Evolutionary conservation across 768 basidiomycete species (phyloP).

Genomic region (Xerocomellus intermedius): DNA sequence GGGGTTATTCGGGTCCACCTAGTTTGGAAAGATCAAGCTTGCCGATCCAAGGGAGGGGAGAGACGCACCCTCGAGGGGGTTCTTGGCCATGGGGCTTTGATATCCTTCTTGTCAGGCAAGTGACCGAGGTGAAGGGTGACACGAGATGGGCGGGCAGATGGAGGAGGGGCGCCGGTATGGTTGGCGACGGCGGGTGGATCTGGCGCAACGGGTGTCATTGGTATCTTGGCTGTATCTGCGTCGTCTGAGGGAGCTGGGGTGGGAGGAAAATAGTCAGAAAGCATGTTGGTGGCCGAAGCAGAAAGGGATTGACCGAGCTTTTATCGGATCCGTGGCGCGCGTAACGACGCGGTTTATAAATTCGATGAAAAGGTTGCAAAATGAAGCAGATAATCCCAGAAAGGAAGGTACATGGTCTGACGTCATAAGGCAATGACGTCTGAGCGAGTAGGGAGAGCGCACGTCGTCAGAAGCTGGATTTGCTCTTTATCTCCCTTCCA

Average conservation of each 20-base stretch:
- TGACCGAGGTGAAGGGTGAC: constrained; percentile 75
- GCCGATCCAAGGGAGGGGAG: not conserved
- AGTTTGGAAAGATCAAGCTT: not conserved
- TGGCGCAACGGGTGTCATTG: constrained; percentile 3
- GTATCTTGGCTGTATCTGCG: not conserved
- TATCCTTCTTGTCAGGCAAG: constrained; percentile 69
- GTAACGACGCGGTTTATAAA: constrained; percentile 16
- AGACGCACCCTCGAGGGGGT: constrained; percentile 64
- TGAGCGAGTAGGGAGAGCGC: not conserved
- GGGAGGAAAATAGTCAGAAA: constrained; percentile 26
- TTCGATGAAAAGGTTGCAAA: constrained; percentile 17
- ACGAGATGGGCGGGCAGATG: constrained; percentile 45
- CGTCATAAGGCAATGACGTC: constrained; percentile 16
- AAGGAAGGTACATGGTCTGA: constrained; percentile 32
- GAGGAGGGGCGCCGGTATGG: constrained; percentile 11
- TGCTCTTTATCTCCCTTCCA: too few relatives aligned
- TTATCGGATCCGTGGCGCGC: constrained; percentile 9
- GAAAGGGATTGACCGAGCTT: not conserved
- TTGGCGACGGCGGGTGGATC: not conserved
- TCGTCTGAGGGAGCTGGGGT: constrained; percentile 29
- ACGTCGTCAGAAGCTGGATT: not conserved
- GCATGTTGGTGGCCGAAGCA: constrained; percentile 3
- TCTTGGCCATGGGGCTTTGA: constrained; percentile 70
- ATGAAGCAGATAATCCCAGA: constrained; percentile 14
- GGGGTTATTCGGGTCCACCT: constrained; percentile 83